Conservation (phyloP, 495 filamentous ascomycete genomes). For the Ramalina intermedia region DNA sequence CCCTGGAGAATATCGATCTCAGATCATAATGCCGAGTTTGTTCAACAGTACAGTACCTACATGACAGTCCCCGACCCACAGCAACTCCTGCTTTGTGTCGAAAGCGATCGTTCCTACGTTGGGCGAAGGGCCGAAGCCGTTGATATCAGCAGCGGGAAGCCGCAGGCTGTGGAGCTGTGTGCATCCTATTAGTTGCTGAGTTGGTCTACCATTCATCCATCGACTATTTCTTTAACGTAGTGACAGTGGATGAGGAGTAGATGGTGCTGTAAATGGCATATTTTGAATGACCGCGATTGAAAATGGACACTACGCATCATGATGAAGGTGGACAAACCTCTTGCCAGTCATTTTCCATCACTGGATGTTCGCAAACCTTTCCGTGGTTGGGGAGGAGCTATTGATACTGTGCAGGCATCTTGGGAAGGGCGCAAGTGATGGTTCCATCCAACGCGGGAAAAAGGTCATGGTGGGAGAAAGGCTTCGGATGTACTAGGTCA, state of each 20-base stretch:
- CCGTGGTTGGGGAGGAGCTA: background rate
- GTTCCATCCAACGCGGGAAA: no score
- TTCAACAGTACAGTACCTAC: slow-evolving; percentile 32
- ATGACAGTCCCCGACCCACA: slow-evolving; percentile 86
- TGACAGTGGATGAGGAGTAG: background rate
- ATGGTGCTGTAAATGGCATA: background rate
- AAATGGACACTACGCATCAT: background rate
- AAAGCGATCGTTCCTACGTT: slow-evolving; percentile 48
- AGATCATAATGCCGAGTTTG: background rate
- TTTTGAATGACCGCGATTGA: background rate
- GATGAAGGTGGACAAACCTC: slow-evolving; percentile 5
- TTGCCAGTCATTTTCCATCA: slow-evolving; percentile 13
- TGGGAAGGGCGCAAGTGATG: no score
- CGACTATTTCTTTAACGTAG: background rate
- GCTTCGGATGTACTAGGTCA: no score
- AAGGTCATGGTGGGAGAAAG: no score
- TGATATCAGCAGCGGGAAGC: slow-evolving; percentile 2
- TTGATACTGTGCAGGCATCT: background rate
- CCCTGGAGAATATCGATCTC: slow-evolving; percentile 37
- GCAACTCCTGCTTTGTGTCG: slow-evolving; percentile 70
- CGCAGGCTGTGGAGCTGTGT: slow-evolving; percentile 9
- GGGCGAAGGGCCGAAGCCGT: slow-evolving; percentile 6
- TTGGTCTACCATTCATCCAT: background rate
- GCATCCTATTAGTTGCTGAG: background rate
- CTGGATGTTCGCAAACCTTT: background rate